These are phyloP conservation scores for Tolypocladium tropicale DNA, from an alignment of 2,329 filamentous ascomycete species.

Conservation along the genomic window DNA sequence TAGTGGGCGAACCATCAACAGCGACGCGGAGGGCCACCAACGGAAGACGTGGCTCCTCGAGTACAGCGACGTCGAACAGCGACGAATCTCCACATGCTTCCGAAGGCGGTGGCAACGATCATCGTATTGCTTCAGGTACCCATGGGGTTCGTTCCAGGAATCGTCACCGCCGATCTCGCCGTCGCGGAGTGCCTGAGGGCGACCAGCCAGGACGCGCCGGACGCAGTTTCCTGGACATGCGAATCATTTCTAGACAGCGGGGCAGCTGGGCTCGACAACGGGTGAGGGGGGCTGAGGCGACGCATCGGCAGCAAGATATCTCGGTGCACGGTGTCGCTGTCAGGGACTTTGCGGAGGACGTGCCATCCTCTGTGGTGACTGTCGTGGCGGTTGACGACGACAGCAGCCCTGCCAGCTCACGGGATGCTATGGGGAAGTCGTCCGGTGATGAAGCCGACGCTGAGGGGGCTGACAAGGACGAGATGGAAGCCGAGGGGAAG, in stretches of 20 bases:
- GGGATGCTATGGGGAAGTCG: too few species aligned
- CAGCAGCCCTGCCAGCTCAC: background rate
- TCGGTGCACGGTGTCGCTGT: background rate
- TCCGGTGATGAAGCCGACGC: background rate
- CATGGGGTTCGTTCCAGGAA: background rate
- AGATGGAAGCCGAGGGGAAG: too few species aligned
- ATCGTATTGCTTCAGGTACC: background rate
- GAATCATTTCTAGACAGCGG: too few species aligned
- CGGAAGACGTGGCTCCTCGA: background rate
- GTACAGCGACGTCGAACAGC: background rate
- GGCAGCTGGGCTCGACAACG: background rate
- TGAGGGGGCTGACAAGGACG: background rate
- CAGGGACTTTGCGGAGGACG: constrained; percentile 2
- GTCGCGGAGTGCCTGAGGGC: background rate
- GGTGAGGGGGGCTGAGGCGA: background rate
- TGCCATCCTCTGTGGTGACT: background rate
- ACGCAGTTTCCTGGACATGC: background rate
- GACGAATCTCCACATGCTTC: background rate
- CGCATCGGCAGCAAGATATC: background rate
- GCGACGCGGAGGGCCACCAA: background rate
- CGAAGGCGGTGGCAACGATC: background rate
- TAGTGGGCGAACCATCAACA: background rate
- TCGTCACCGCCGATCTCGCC: background rate
- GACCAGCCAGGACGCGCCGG: background rate
- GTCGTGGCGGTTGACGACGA: too few species aligned